A percentile compares a stretch with the other conserved stretches of the same genome.
These are phyloP conservation scores for Eudorina sp. DNA, from an alignment of 139 green algal genomes.

Conservation along the genomic window DNA sequence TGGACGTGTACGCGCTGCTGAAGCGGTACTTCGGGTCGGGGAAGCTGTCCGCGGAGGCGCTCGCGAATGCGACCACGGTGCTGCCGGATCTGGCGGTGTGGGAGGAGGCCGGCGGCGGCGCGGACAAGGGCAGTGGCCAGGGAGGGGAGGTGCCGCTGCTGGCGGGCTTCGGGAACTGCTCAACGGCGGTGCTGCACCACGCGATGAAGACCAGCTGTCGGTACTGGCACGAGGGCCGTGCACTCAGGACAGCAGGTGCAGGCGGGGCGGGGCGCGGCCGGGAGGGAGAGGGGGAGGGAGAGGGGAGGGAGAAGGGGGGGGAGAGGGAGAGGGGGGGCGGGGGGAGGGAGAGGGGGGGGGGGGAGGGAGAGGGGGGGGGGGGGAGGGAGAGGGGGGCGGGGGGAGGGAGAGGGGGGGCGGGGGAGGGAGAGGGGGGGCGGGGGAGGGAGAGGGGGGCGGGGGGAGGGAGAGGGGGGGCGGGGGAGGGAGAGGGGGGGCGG, in stretches of 20 bases:
- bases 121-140: neutral
- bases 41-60: neutral
- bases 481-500: neutral
- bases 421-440: too few species aligned
- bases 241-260: neutral
- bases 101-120: neutral
- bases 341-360: neutral
- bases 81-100: too few species aligned
- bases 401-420: neutral
- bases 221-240: neutral
- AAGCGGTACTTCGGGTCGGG: neutral
- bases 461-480: too few species aligned
- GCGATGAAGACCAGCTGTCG: neutral
- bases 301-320: too few species aligned
- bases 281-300: neutral
- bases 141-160: neutral
- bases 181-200: slow-evolving; percentile 9
- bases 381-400: neutral
- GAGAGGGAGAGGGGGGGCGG: too few species aligned
- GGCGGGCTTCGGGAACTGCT: slow-evolving; percentile 1
- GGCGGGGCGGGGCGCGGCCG: too few species aligned
- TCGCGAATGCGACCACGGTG: neutral
- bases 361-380: neutral
- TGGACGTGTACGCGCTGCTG: slow-evolving; percentile 2
- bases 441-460: too few species aligned